Evolutionary conservation across 1,284 basidiomycete genomes (phyloP).

Genomic region (Irpex sp.): DNA sequence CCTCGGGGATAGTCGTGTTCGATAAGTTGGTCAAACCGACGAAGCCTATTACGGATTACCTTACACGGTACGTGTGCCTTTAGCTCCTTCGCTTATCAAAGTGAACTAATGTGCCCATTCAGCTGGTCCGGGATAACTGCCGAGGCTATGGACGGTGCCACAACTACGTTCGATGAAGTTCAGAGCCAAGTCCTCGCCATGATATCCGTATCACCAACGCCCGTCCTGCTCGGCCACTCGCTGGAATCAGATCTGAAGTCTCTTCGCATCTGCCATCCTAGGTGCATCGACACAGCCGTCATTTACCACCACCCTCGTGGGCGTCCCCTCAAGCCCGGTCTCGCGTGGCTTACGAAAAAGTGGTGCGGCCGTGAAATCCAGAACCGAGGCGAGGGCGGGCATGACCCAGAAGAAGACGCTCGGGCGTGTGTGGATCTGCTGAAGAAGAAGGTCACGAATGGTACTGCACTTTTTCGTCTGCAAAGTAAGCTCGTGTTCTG

Average conservation of each 20-base stretch:
- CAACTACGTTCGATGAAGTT: constrained; percentile 73
- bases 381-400: constrained; percentile 70
- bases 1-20: constrained; percentile 69
- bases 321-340: constrained; percentile 84
- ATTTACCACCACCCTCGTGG: constrained; percentile 88
- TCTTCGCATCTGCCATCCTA: constrained; percentile 78
- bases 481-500: background rate
- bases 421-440: constrained; percentile 81
- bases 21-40: constrained; percentile 85
- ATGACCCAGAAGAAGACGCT: constrained; percentile 92
- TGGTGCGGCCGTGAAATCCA: constrained; percentile 90
- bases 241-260: constrained; percentile 88
- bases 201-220: constrained; percentile 55
- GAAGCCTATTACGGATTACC: constrained; percentile 81
- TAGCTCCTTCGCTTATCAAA: background rate
- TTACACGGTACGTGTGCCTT: constrained; percentile 63
- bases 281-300: constrained; percentile 87
- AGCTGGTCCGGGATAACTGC: constrained; percentile 92
- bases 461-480: constrained; percentile 24
- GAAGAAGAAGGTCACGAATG: constrained; percentile 74
- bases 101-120: background rate
- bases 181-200: constrained; percentile 63
- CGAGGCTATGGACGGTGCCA: constrained; percentile 62
- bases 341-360: constrained; percentile 90
- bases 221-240: constrained; percentile 91